Base-by-base conservation (phyloP, 2,329 filamentous ascomycete genomes). In the Capronia americana region DNA sequence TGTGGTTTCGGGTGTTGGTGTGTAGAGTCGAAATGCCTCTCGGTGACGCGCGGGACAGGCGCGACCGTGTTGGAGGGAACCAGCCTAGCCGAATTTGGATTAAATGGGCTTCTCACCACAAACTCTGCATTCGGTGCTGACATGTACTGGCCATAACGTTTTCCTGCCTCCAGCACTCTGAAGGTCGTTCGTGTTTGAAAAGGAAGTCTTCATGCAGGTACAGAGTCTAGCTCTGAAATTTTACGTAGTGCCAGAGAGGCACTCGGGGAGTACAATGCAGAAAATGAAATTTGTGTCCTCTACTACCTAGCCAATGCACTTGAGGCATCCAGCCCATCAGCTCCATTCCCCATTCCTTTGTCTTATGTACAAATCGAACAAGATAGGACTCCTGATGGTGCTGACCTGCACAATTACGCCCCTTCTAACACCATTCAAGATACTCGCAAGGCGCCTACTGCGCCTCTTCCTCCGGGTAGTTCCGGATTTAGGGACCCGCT, bases 331-430 rank as follows among this genome's bases (percentile, higher is more conserved):
- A 50, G 58, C 48, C 57, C 48, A 5, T 11, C 20, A 50, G 57
- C 57, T 23, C 61, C 61, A 41, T 20, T 50, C 55, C 26, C 50
- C 46, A 23, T 32, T 44, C 28, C 26, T 32, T 63, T 23, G 24
- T 54, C 28, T 48, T 65, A 63, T 68, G 60, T 68, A 68, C 66
- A 65, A 34, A 46, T 68, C 51, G 56, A 57, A 65, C 66, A 68
- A 53, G 46, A 63, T 54, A 48, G 57, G 51, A 65, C 46, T 65
- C 41, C 53, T 57, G 57, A 50, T 61, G 24, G 24, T 44, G 38
- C 38, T 44, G 38, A 28, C 41, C 64, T 61, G 66, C 63, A 65
- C 66, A 54, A 68, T 68, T 65, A 68, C 20, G 54, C 32, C 30
- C 59, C 48, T 44, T 44, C 53, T 50, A 20, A 58, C 28, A 63